Evolutionary conservation across 1,284 basidiomycete species (phyloP).

Genomic region (Moniliophthora roreri): DNA sequence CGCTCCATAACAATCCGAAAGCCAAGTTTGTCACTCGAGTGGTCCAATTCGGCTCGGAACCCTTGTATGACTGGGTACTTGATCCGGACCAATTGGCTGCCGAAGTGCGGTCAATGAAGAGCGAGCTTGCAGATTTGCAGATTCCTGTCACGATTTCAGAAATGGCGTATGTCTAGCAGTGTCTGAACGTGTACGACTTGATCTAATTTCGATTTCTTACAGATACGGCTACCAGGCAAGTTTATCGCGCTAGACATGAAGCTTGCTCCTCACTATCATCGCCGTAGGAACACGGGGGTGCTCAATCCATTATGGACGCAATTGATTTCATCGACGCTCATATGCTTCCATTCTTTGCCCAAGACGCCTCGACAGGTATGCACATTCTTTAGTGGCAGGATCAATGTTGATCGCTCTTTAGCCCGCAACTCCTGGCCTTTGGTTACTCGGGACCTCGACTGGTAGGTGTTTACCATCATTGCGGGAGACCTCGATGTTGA

Average conservation of each 20-base stretch:
- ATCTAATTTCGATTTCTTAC: neutral
- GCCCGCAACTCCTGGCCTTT: constrained; percentile 61
- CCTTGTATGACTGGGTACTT: constrained; percentile 65
- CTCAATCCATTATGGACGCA: constrained; percentile 58
- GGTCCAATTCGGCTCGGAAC: constrained; percentile 75
- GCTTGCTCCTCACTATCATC: neutral
- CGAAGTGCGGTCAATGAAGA: constrained; percentile 53
- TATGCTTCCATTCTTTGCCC: constrained; percentile 74
- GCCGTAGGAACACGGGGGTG: constrained; percentile 46
- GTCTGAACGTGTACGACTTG: neutral
- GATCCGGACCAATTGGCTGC: constrained; percentile 49
- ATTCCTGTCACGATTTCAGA: constrained; percentile 70
- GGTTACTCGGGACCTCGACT: constrained; percentile 57
- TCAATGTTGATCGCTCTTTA: constrained; percentile 21
- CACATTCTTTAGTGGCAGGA: neutral
- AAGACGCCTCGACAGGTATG: constrained; percentile 58
- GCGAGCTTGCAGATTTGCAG: constrained; percentile 47
- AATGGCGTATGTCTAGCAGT: constrained; percentile 30
- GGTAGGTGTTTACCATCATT: constrained; percentile 19
- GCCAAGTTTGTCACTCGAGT: constrained; percentile 68
- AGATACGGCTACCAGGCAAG: constrained; percentile 41
- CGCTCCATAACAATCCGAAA: constrained; percentile 60
- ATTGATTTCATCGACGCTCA: constrained; percentile 71
- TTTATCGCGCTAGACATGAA: neutral
- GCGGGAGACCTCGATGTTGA: neutral